A percentile compares a stretch with the other conserved stretches of the same genome.
phyloP scores from a whole-genome alignment of 1,284 basidiomycete species.

The Lignosus rhinocerotis region DNA sequence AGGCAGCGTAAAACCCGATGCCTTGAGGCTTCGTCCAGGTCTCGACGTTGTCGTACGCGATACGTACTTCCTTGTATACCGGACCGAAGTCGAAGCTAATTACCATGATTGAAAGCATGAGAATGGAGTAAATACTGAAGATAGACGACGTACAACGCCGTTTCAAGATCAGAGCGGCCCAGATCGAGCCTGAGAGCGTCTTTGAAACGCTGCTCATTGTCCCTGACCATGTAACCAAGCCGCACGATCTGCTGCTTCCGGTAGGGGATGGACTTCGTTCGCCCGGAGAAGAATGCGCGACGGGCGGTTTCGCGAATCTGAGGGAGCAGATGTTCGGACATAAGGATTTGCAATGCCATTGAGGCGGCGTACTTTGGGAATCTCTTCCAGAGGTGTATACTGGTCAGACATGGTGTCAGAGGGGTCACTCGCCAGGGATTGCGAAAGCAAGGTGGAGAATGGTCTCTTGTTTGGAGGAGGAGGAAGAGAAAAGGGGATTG shows the following conservation, averaged over 20 bases:
- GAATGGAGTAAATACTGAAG: background rate
- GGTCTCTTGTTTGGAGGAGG: too few relatives aligned
- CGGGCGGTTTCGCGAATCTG: constrained; percentile 57
- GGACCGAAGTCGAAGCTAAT: constrained; percentile 45
- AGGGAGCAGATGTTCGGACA: background rate
- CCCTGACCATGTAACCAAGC: constrained; percentile 63
- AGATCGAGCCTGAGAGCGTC: constrained; percentile 57
- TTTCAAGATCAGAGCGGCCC: constrained; percentile 55
- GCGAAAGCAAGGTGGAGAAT: too few relatives aligned
- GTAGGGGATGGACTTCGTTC: constrained; percentile 56
- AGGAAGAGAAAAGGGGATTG: too few relatives aligned
- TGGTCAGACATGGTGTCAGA: background rate
- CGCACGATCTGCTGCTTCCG: constrained; percentile 70
- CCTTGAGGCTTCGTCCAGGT: constrained; percentile 77
- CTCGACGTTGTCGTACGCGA: constrained; percentile 66
- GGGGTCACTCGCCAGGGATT: background rate
- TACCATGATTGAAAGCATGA: background rate
- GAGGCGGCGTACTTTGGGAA: constrained; percentile 16
- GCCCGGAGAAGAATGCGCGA: constrained; percentile 57
- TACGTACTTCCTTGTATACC: constrained; percentile 58
- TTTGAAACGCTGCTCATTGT: constrained; percentile 57
- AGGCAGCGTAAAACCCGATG: constrained; percentile 56
- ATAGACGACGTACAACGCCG: constrained; percentile 47
- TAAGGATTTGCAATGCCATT: background rate
- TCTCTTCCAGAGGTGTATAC: constrained; percentile 22